A percentile compares a stretch with the other conserved stretches of the same genome.
Evolutionary conservation across 1,284 basidiomycete genomes (phyloP).

Genomic region (Anthracocystis walkeri): DNA sequence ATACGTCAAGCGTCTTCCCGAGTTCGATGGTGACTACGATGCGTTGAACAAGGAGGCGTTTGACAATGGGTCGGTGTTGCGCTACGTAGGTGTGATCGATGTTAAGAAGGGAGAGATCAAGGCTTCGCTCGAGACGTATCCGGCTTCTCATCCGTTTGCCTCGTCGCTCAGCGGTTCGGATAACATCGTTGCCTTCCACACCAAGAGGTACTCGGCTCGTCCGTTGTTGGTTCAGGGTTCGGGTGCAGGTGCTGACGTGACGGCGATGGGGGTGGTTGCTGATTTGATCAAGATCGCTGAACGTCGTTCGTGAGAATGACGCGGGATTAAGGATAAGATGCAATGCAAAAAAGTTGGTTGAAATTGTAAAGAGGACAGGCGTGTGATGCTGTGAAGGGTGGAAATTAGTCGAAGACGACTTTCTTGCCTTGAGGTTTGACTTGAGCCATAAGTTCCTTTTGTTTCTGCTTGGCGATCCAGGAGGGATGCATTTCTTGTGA

Average conservation of each 20-base stretch:
- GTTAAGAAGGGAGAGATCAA: constrained; percentile 80
- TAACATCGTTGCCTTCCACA: constrained; percentile 98
- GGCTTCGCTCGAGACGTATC: constrained; percentile 91
- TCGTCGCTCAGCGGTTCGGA: constrained; percentile 94
- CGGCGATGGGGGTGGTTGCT: constrained; percentile 94
- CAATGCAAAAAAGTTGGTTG: no score
- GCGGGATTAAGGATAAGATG: neutral
- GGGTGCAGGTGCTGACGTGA: constrained; percentile 95
- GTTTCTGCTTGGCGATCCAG: constrained; percentile 65
- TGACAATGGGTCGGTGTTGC: constrained; percentile 82
- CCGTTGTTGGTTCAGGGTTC: constrained; percentile 92
- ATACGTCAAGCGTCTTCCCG: constrained; percentile 83
- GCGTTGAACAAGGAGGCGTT: constrained; percentile 81
- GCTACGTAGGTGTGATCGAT: constrained; percentile 96
- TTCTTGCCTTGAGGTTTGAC: constrained; percentile 58
- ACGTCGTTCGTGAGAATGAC: constrained; percentile 41
- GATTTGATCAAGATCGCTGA: constrained; percentile 74
- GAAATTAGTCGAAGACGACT: constrained; percentile 54
- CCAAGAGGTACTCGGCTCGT: constrained; percentile 77
- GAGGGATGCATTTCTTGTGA: constrained; percentile 57
- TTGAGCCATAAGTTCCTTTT: constrained; percentile 57
- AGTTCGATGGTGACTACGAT: constrained; percentile 85
- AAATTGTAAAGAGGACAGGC: neutral
- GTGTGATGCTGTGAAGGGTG: neutral
- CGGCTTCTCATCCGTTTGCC: constrained; percentile 89